A percentile compares a stretch with the other conserved stretches of the same genome.
phyloP scores from a whole-genome alignment of 1,284 basidiomycete genomes.

The Trichosporon sp. region DNA sequence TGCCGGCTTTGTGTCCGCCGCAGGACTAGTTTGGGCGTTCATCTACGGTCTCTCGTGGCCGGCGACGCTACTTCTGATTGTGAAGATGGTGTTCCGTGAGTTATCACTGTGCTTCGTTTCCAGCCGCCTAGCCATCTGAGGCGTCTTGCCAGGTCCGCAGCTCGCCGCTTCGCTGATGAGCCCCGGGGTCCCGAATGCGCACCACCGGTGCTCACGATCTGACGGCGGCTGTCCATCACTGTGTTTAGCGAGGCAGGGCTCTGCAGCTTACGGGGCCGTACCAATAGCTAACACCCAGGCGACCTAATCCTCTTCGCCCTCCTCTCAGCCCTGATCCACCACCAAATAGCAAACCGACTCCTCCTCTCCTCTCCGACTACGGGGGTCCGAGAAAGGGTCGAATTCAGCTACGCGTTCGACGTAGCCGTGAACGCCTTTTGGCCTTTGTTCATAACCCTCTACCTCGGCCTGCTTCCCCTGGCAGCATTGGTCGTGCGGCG shows the following conservation, averaged over 20 bases:
- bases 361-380: constrained; percentile 61
- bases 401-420: constrained; percentile 91
- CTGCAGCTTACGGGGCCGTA: too few species aligned
- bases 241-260: too few species aligned
- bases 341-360: constrained; percentile 71
- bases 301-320: constrained; percentile 76
- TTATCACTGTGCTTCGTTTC: neutral
- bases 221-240: too few species aligned
- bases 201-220: too few species aligned
- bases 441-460: constrained; percentile 79
- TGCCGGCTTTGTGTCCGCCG: constrained; percentile 61
- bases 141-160: too few species aligned
- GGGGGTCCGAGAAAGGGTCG: constrained; percentile 64
- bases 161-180: too few species aligned
- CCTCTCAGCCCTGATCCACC: constrained; percentile 67
- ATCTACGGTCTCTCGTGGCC: constrained; percentile 63
- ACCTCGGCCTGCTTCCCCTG: constrained; percentile 76
- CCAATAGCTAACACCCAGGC: constrained; percentile 21
- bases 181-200: too few species aligned
- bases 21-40: constrained; percentile 76
- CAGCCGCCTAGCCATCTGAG: too few species aligned
- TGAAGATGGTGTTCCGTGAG: constrained; percentile 70
- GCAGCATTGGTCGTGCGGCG: constrained; percentile 71
- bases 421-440: constrained; percentile 94
- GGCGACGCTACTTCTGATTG: constrained; percentile 59